A percentile compares a stretch with the other conserved stretches of the same genome.
Evolutionary conservation across 2,329 filamentous ascomycete genomes (phyloP).

Genomic region (Trichoderma sp.): DNA sequence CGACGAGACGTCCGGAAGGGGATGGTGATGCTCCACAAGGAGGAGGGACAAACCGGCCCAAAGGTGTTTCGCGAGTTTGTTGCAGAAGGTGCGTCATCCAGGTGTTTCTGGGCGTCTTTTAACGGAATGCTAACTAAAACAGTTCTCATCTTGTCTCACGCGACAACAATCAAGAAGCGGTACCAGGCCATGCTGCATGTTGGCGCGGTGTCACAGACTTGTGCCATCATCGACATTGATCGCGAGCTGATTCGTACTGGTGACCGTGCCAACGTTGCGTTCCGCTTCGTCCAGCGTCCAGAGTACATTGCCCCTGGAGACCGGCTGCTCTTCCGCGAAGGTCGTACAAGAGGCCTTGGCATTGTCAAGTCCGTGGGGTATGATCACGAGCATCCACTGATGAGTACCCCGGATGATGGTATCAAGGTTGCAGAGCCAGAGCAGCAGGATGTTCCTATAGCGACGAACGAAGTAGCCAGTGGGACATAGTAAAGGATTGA

Average conservation of each 20-base stretch:
- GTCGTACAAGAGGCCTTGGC: conserved; percentile 89
- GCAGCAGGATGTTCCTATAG: background rate
- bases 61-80: conserved; percentile 77
- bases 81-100: conserved; percentile 62
- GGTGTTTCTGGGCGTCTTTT: background rate
- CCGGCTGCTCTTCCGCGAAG: conserved; percentile 88
- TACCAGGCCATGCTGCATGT: conserved; percentile 99
- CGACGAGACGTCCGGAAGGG: conserved; percentile 94
- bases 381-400: conserved; percentile 60
- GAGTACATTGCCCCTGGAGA: conserved; percentile 91
- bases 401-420: conserved; percentile 22
- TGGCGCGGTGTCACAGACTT: conserved; percentile 91
- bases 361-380: conserved; percentile 94
- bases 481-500: background rate
- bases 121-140: background rate
- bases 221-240: conserved; percentile 96
- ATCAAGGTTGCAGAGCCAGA: background rate
- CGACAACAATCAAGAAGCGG: conserved; percentile 93
- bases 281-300: conserved; percentile 89
- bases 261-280: conserved; percentile 90
- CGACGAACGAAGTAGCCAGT: background rate
- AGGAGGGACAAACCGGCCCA: conserved; percentile 67
- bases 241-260: conserved; percentile 93
- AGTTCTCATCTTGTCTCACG: conserved; percentile 93
- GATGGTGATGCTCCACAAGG: conserved; percentile 91